phyloP scores from a whole-genome alignment of 179 eudicot genomes.

The Spinacia oleracea region DNA sequence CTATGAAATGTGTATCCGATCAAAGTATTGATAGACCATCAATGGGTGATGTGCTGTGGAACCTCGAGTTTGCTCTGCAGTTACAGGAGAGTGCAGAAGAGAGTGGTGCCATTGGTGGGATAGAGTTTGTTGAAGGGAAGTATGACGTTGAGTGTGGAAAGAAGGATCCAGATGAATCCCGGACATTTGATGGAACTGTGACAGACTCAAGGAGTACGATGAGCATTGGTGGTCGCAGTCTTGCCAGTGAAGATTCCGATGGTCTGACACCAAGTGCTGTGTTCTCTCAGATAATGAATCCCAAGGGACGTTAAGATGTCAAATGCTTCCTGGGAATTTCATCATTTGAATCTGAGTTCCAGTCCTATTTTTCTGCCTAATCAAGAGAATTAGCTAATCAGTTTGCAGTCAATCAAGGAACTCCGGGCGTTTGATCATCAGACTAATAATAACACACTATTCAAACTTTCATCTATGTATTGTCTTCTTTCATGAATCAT shows the following conservation, averaged over 20 bases:
- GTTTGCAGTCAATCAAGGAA: neutral
- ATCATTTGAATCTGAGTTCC: constrained; percentile 3
- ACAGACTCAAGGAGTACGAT: constrained; percentile 82
- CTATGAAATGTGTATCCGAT: constrained; percentile 82
- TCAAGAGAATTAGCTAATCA: constrained; percentile 15
- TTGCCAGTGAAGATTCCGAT: constrained; percentile 90
- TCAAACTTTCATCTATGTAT: constrained; percentile 3
- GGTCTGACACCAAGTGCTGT: constrained; percentile 95
- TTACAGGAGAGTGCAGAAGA: constrained; percentile 96
- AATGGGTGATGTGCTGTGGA: constrained; percentile 97
- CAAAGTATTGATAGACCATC: constrained; percentile 89
- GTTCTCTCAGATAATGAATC: constrained; percentile 98
- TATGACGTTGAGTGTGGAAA: constrained; percentile 47
- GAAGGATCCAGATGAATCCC: constrained; percentile 51
- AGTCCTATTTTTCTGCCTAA: neutral
- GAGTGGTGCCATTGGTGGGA: constrained; percentile 54
- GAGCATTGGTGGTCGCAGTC: constrained; percentile 92
- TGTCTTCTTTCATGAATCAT: constrained; percentile 1
- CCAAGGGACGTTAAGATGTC: constrained; percentile 71
- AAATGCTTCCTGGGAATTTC: neutral
- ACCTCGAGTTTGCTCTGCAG: constrained; percentile 87
- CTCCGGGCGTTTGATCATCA: constrained; percentile 12
- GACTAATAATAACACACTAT: constrained; percentile 22
- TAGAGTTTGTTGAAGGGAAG: constrained; percentile 50
- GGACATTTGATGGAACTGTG: constrained; percentile 54